These are phyloP conservation scores for Cercospora zeae-maydis DNA, from an alignment of 2,329 filamentous ascomycete genomes.

Conservation along the genomic window DNA sequence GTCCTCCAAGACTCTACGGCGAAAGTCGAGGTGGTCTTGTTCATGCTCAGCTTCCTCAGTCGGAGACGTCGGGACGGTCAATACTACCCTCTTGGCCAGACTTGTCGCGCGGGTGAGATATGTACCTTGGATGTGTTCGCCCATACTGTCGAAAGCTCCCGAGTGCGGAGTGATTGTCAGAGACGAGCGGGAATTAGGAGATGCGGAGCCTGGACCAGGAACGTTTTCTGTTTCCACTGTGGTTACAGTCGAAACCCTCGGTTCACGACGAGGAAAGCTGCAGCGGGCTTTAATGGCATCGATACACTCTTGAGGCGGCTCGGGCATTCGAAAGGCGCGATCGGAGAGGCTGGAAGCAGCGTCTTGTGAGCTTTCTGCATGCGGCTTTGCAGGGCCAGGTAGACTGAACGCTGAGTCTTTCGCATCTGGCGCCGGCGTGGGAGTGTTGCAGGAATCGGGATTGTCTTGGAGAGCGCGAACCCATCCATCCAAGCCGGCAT, in stretches of 20 bases:
- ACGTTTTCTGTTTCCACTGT: background rate
- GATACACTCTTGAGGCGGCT: background rate
- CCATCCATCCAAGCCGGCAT: background rate
- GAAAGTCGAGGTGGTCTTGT: background rate
- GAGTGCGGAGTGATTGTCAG: background rate
- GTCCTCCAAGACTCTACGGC: background rate
- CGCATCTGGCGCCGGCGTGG: background rate
- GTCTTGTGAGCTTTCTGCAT: background rate
- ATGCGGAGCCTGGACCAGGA: background rate
- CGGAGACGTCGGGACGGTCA: background rate
- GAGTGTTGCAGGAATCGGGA: background rate
- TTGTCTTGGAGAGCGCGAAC: background rate
- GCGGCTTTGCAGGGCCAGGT: background rate
- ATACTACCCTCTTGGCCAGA: background rate
- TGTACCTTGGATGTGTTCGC: background rate
- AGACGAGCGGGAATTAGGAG: background rate
- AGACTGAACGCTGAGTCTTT: background rate
- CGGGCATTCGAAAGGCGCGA: background rate
- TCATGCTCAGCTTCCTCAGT: background rate
- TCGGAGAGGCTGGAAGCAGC: background rate
- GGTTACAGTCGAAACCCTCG: background rate
- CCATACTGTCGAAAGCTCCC: background rate
- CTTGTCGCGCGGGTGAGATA: background rate
- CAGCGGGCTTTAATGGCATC: background rate
- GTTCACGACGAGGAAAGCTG: background rate